Evolutionary conservation across 164 flowering plant genomes (phyloP), one percentile per base, ranked within the genome.

Genomic region (Macadamia integrifolia): DNA sequence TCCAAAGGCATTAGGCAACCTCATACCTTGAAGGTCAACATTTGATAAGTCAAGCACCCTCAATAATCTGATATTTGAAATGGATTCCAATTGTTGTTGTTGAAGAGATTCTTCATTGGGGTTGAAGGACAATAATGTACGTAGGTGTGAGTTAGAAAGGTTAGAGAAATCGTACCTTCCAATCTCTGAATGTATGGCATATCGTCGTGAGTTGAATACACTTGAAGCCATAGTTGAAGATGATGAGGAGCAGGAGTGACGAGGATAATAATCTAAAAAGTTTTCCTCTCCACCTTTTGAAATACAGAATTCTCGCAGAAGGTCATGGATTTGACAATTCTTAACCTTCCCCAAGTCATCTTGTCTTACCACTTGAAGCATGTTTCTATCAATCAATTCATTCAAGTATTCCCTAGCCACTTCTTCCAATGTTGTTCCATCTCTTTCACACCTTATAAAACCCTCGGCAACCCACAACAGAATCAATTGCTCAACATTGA

Each of bases 351-450:
- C 2, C 14, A 40, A 3, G 53, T 62, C 62, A 18, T 44, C 40
- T 35, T 35, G 40, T 40, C 7, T 13, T 0, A 35, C 50, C 12
- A 69, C 79, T 55, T 68, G 40, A 6, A 76, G 15, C 17, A 76
- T 13, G 64, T 58, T 62, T 60, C 73, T 61, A 1, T 61, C 14
- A 13, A 77, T 40, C 8, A 73, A 61, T 44, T 73, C 67, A 0
- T 35, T 15, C 62, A 77, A 42, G 18, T 64, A 70, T 32, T 56
- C 75, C 13, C 67, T 59, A 9, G 72, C 80, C 6, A 61, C 31
- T 9, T 62, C 80, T 55, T 77, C 80, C 43, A 13, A 5, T 30
- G 43, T 44, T 31, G 8, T 42, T 18, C 56, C 46, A 35, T 43
- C 72, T 31, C 29, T 28, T 17, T 6, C 1, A 13, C 43, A 10